phyloP scores from a whole-genome alignment of 164 flowering plant genomes.

The Stephania japonica region DNA sequence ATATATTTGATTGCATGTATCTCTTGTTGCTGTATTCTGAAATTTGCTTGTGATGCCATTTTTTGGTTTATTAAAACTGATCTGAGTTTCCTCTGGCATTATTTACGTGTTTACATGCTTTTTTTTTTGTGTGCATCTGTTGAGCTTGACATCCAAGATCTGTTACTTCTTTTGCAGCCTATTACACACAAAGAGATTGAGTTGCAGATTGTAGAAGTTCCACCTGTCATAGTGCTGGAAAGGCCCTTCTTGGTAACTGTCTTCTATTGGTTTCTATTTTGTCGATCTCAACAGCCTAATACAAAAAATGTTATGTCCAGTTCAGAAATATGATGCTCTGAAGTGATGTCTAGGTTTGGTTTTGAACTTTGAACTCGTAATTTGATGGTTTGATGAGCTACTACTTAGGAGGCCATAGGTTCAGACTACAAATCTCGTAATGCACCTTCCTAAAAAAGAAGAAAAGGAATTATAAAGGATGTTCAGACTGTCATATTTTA shows the following conservation, averaged over 20 bases:
- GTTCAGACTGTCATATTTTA: background rate
- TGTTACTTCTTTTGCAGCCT: slow-evolving; percentile 49
- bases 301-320: background rate
- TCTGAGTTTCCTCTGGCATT: background rate
- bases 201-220: slow-evolving; percentile 61
- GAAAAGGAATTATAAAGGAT: background rate
- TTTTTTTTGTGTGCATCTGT: background rate
- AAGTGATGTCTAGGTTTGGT: background rate
- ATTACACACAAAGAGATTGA: slow-evolving; percentile 69
- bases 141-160: background rate
- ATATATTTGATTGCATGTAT: background rate
- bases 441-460: no score
- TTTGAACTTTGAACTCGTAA: background rate
- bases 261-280: background rate
- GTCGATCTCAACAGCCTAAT: background rate
- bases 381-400: background rate
- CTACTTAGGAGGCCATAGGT: background rate
- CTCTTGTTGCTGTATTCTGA: background rate
- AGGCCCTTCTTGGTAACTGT: slow-evolving; percentile 68
- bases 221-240: slow-evolving; percentile 48
- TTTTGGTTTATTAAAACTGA: background rate
- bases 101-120: background rate
- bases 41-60: background rate
- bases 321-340: background rate
- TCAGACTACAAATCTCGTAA: background rate